Percentiles rank a stretch among this genome's conserved stretches.
phyloP scores from a whole-genome alignment of 768 basidiomycete genomes.

The Coprinellus micaceus region DNA sequence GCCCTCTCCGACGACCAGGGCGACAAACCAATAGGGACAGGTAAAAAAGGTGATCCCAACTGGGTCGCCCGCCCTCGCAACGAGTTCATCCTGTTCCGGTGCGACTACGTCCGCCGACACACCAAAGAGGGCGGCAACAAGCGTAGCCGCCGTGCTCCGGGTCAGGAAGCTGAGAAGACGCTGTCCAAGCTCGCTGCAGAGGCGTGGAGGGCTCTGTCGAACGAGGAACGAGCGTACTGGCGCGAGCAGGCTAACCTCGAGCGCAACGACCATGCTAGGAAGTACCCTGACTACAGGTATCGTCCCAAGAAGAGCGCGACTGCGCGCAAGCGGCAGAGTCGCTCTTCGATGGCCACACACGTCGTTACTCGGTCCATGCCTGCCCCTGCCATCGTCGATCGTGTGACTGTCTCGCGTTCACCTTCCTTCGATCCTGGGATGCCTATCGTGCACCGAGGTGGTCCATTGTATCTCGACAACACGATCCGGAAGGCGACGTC shows the following conservation, averaged over 20 bases:
- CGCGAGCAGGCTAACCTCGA: constrained; percentile 52
- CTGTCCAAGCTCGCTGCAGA: constrained; percentile 77
- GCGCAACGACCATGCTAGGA: constrained; percentile 51
- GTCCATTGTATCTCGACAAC: not conserved
- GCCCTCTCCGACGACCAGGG: constrained; percentile 15
- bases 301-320: constrained; percentile 45
- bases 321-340: constrained; percentile 23
- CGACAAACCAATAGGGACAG: constrained; percentile 13
- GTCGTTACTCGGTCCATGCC: constrained; percentile 4
- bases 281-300: constrained; percentile 63
- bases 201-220: constrained; percentile 62
- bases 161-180: constrained; percentile 41
- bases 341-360: constrained; percentile 16
- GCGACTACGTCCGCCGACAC: constrained; percentile 54
- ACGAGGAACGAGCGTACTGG: constrained; percentile 46
- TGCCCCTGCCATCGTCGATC: constrained; percentile 14
- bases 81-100: constrained; percentile 71
- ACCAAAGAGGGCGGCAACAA: constrained; percentile 29
- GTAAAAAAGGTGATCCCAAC: constrained; percentile 41
- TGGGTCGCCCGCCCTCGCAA: constrained; percentile 69
- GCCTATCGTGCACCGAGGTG: constrained; percentile 12
- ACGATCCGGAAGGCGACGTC: constrained; percentile 9
- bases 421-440: constrained; percentile 6
- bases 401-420: constrained; percentile 14
- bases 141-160: constrained; percentile 32